Percentiles rank a stretch among this genome's conserved stretches.
phyloP scores from a whole-genome alignment of 2,329 filamentous ascomycete species.

The Alternaria ventricosa region DNA sequence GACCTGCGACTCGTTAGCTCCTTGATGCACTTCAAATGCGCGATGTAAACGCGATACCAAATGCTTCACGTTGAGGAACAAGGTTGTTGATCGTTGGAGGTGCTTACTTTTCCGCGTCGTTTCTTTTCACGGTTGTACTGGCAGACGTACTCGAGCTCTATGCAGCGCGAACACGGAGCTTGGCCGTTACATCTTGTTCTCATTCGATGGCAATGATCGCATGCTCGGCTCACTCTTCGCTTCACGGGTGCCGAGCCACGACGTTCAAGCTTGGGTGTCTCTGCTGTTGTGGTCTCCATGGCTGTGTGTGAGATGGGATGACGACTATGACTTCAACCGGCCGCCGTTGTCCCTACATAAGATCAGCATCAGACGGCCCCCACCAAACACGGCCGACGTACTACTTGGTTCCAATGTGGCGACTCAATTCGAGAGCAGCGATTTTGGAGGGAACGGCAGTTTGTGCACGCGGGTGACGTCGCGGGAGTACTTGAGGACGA shows the following conservation, averaged over 20 bases:
- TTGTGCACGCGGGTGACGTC: slow-evolving; percentile 3
- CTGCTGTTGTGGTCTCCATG: slow-evolving; percentile 38
- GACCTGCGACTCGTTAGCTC: slow-evolving; percentile 34
- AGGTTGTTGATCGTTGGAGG: background rate
- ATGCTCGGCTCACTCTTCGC: slow-evolving; percentile 87
- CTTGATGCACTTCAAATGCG: background rate
- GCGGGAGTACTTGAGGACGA: slow-evolving; percentile 14
- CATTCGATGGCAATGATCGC: slow-evolving; percentile 94
- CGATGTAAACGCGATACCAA: background rate
- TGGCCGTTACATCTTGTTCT: slow-evolving; percentile 94
- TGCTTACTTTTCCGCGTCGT: slow-evolving; percentile 87
- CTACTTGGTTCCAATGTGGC: slow-evolving; percentile 5
- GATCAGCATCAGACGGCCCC: slow-evolving; percentile 5
- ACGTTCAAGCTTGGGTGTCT: slow-evolving; percentile 40
- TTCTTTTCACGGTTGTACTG: slow-evolving; percentile 93
- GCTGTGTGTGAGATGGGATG: slow-evolving; percentile 14
- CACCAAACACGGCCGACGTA: slow-evolving; percentile 8
- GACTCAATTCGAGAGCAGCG: background rate
- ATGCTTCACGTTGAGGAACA: background rate
- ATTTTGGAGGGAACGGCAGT: background rate
- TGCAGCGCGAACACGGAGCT: slow-evolving; percentile 87
- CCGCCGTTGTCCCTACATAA: slow-evolving; percentile 8
- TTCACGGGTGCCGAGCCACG: slow-evolving; percentile 69
- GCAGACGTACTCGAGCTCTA: slow-evolving; percentile 79
- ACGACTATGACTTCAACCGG: slow-evolving; percentile 6